phyloP scores from a whole-genome alignment of 108 stramenopile species.

The Pseudonitzschia multiseries region DNA sequence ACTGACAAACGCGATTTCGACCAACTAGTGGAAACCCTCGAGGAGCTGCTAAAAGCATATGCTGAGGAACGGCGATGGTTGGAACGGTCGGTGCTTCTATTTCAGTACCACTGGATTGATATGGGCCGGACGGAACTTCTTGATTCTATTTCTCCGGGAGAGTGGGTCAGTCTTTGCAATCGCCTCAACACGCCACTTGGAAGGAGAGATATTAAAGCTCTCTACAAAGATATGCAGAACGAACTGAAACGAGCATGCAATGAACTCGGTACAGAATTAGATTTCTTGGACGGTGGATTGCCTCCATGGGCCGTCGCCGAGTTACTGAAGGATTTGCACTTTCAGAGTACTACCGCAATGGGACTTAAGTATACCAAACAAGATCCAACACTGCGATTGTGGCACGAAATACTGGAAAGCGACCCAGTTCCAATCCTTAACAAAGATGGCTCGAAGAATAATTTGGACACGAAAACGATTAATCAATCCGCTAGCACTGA shows the following conservation, averaged over 20 bases:
- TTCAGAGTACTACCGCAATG: conserved; percentile 15
- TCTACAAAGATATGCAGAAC: conserved; percentile 26
- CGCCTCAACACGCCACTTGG: conserved; percentile 52
- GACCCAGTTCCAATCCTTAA: conserved; percentile 39
- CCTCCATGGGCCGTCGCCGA: conserved; percentile 29
- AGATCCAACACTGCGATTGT: conserved; percentile 38
- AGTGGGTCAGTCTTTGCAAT: conserved; percentile 60
- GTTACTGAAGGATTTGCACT: conserved; percentile 32
- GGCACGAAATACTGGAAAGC: conserved; percentile 42
- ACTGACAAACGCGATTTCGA: conserved; percentile 49
- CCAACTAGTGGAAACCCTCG: conserved; percentile 44
- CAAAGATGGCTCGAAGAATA: conserved; percentile 13
- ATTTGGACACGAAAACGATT: conserved; percentile 6
- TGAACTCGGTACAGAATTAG: conserved; percentile 10
- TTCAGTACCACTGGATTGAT: conserved; percentile 63
- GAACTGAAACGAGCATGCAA: conserved; percentile 22
- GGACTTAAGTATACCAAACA: conserved; percentile 10
- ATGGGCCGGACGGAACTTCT: conserved; percentile 48
- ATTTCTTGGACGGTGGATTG: conserved; percentile 20
- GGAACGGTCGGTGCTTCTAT: conserved; percentile 26
- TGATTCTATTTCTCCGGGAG: conserved; percentile 32
- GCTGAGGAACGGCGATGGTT: conserved; percentile 23
- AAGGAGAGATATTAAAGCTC: conserved; percentile 17
- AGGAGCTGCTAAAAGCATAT: conserved; percentile 53
- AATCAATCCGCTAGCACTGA: conserved; percentile 18